phyloP scores from a whole-genome alignment of 106 monocot species.

The Agapanthus africanus region DNA sequence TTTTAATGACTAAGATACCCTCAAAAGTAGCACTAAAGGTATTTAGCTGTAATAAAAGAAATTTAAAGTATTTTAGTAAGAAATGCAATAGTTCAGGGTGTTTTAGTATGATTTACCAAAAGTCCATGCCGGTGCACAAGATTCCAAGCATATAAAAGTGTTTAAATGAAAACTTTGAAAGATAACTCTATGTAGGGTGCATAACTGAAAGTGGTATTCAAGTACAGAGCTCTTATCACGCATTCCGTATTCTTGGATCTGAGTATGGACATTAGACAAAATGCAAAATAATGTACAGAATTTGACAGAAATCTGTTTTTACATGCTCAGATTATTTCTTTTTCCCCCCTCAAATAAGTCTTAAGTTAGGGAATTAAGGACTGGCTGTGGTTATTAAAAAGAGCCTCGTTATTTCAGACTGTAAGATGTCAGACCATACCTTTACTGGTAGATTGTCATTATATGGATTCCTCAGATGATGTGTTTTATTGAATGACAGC shows the following conservation, averaged over 20 bases:
- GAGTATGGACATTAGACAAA: neutral
- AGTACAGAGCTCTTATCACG: neutral
- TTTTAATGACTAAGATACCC: too few relatives aligned
- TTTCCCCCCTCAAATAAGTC: neutral
- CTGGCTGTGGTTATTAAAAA: neutral
- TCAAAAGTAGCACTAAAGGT: too few relatives aligned
- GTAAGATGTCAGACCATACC: constrained; percentile 35
- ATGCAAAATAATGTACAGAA: neutral
- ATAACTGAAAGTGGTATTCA: neutral
- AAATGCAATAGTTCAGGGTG: too few relatives aligned
- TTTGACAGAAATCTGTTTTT: neutral
- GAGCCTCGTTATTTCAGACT: neutral
- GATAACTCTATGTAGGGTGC: too few relatives aligned
- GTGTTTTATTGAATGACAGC: constrained; percentile 95
- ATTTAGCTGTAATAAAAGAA: too few relatives aligned
- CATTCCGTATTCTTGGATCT: neutral
- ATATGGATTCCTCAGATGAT: constrained; percentile 96
- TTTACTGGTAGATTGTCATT: constrained; percentile 99
- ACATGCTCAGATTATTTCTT: neutral
- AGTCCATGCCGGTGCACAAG: too few relatives aligned
- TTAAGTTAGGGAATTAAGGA: neutral
- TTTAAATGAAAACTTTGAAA: too few relatives aligned
- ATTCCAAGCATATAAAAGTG: too few relatives aligned
- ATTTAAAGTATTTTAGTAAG: too few relatives aligned
- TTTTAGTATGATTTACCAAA: too few relatives aligned